Evolutionary conservation across 2,329 filamentous ascomycete genomes (phyloP).

Genomic region (Colletotrichum scovillei): DNA sequence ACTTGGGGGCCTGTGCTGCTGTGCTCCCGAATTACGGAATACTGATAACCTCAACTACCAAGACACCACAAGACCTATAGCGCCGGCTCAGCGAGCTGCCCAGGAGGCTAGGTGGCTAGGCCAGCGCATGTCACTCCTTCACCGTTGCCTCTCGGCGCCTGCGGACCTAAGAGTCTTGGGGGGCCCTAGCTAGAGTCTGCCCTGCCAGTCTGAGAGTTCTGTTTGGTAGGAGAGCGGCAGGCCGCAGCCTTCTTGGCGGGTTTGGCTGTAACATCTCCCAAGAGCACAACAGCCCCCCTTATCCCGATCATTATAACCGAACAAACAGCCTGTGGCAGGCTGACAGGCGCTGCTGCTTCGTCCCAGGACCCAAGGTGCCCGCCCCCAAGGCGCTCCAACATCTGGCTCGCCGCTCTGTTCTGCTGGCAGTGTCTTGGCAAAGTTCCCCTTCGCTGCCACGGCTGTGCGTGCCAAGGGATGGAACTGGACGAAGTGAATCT

Average conservation of each 20-base stretch:
- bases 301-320: background rate
- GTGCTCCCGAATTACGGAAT: background rate
- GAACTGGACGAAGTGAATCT: background rate
- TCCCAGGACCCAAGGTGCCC: background rate
- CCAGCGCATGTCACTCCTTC: background rate
- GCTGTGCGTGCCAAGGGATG: background rate
- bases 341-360: background rate
- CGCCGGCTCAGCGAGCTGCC: background rate
- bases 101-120: background rate
- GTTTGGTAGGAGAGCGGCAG: background rate
- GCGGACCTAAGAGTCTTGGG: background rate
- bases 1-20: background rate
- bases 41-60: background rate
- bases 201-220: background rate
- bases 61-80: background rate
- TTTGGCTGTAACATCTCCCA: background rate
- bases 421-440: background rate
- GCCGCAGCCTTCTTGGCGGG: slow-evolving; percentile 9
- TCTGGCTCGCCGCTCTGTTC: background rate
- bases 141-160: background rate
- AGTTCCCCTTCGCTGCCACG: background rate
- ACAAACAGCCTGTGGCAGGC: background rate
- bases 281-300: background rate
- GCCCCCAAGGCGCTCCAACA: background rate
- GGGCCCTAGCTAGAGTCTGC: too few relatives aligned